A percentile compares a stretch with the other conserved stretches of the same genome.
Evolutionary conservation across 208 protist species (phyloP).

Genomic region (Tritrichomonas musculus): DNA sequence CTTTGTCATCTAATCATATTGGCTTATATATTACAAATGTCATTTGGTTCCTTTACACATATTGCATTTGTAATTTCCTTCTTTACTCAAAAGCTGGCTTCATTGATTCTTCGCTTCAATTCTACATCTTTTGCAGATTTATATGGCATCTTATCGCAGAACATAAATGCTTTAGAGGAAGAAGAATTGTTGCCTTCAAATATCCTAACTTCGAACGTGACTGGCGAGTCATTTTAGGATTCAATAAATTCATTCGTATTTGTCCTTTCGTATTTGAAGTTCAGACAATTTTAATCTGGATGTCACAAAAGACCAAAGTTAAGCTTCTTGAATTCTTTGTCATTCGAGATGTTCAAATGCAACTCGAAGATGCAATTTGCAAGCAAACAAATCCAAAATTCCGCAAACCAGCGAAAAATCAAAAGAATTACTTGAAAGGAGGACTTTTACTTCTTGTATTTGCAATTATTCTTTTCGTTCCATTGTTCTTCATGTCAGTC

Average conservation of each 20-base stretch:
- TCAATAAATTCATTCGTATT: not conserved
- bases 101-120: not conserved
- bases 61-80: not conserved
- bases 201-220: not conserved
- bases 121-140: not conserved
- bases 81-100: not conserved
- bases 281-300: not conserved
- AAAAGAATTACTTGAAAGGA: not conserved
- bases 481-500: not conserved
- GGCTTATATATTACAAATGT: not conserved
- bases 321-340: not conserved
- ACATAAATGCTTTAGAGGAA: not conserved
- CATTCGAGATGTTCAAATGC: not conserved
- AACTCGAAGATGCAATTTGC: not conserved
- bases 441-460: not conserved
- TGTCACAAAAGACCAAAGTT: not conserved
- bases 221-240: not conserved
- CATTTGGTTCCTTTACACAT: not conserved
- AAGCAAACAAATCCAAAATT: not conserved
- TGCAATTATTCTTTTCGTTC: not conserved
- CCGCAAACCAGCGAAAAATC: not conserved
- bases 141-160: not conserved
- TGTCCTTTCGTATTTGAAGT: constrained; percentile 7
- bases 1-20: not conserved
- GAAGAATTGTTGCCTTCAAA: not conserved